Conservation (phyloP, 371 early-diverging fungal genomes). For the Saksenaea vasiformis region DNA sequence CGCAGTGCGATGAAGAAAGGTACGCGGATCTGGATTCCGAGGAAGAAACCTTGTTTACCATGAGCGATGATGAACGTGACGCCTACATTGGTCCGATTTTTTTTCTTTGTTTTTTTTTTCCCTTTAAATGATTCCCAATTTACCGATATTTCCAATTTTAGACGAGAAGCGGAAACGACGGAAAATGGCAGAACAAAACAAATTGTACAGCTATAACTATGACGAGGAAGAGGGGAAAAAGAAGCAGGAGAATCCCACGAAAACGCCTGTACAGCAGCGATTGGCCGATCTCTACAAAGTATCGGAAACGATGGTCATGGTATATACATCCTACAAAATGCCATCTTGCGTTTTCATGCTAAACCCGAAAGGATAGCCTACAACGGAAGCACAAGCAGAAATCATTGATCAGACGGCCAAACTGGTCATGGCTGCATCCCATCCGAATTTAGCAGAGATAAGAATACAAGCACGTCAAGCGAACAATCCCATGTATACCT, state of each 20-base stretch:
- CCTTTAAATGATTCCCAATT: too few species aligned
- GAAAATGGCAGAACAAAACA: slow-evolving; percentile 14
- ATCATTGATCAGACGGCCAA: slow-evolving; percentile 69
- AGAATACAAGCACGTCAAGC: slow-evolving; percentile 69
- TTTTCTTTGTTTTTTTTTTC: not conserved
- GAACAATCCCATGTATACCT: slow-evolving; percentile 66
- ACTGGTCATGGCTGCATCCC: slow-evolving; percentile 48
- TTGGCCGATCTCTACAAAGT: slow-evolving; percentile 12
- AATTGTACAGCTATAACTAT: slow-evolving; percentile 12
- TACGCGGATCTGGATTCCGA: slow-evolving; percentile 29
- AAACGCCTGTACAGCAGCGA: slow-evolving; percentile 2
- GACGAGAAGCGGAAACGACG: slow-evolving; percentile 16
- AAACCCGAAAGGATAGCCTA: slow-evolving; percentile 37
- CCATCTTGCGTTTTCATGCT: not conserved
- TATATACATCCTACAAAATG: not conserved
- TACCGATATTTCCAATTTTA: not conserved
- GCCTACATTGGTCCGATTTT: slow-evolving; percentile 14
- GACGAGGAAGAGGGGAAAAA: not conserved
- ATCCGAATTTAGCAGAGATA: slow-evolving; percentile 63
- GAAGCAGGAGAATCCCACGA: too few species aligned
- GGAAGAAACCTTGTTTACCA: slow-evolving; percentile 19
- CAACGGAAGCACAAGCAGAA: slow-evolving; percentile 49
- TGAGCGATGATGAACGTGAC: slow-evolving; percentile 27
- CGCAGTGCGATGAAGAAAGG: slow-evolving; percentile 17
- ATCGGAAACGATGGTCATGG: slow-evolving; percentile 10